Evolutionary conservation across 1,284 basidiomycete genomes (phyloP).

Genomic region (Apiotrichum siamense): DNA sequence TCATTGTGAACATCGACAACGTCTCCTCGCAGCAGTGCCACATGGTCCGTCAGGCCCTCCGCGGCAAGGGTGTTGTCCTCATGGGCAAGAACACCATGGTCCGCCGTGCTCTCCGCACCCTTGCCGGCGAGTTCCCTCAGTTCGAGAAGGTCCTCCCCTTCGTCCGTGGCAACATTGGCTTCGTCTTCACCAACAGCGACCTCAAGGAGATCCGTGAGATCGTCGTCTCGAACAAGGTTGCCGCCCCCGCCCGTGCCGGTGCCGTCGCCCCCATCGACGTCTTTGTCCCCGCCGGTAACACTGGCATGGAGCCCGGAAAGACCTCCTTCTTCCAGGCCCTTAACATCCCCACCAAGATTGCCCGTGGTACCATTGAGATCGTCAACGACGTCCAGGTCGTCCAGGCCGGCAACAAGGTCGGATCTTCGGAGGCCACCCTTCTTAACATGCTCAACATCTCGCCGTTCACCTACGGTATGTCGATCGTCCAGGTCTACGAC

Average conservation of each 20-base stretch:
- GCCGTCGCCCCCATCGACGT: conserved; percentile 91
- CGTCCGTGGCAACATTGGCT: conserved; percentile 97
- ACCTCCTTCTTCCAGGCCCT: conserved; percentile 99
- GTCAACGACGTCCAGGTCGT: conserved; percentile 96
- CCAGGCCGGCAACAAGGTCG: conserved; percentile 83
- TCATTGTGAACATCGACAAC: conserved; percentile 99
- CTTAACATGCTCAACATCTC: conserved; percentile 99
- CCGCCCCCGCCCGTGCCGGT: conserved; percentile 96
- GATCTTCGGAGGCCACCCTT: conserved; percentile 92
- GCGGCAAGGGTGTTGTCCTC: conserved; percentile 91
- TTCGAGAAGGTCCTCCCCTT: conserved; percentile 94
- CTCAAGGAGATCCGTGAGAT: conserved; percentile 90
- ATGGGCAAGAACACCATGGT: conserved; percentile 99
- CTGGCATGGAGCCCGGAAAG: conserved; percentile 99
- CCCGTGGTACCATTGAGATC: conserved; percentile 99
- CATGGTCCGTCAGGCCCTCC: conserved; percentile 84
- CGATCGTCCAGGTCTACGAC: conserved; percentile 88
- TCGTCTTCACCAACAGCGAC: conserved; percentile 92
- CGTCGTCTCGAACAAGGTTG: conserved; percentile 95
- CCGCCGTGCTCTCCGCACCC: conserved; percentile 88
- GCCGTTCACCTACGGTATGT: conserved; percentile 99
- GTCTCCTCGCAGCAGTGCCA: conserved; percentile 92
- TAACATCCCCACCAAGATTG: conserved; percentile 99
- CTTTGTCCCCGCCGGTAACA: conserved; percentile 89
- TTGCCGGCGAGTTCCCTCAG: conserved; percentile 83